Evolutionary conservation across 768 basidiomycete species (phyloP).

Genomic region (Chalciporus piperatus): DNA sequence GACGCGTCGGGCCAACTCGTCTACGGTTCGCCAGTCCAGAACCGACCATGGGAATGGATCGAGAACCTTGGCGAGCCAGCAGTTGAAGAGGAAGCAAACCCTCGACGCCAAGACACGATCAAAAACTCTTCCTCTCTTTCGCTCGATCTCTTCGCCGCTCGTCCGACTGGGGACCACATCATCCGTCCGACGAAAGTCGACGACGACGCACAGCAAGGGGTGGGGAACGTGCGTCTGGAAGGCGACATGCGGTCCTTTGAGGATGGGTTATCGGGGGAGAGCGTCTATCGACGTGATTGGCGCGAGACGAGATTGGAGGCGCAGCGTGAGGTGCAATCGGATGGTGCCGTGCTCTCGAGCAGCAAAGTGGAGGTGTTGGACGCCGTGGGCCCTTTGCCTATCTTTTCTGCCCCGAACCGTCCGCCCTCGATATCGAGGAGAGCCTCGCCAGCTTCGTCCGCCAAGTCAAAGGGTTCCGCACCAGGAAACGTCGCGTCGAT

Average conservation of each 20-base stretch:
- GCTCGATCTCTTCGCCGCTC: slow-evolving; percentile 67
- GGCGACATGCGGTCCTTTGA: slow-evolving; percentile 58
- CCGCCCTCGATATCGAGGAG: slow-evolving; percentile 33
- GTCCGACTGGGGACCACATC: slow-evolving; percentile 59
- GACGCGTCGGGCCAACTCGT: slow-evolving; percentile 52
- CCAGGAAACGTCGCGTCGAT: slow-evolving; percentile 26
- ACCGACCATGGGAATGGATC: slow-evolving; percentile 86
- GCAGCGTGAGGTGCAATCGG: slow-evolving; percentile 13
- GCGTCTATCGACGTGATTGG: slow-evolving; percentile 73
- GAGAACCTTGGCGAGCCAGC: slow-evolving; percentile 61
- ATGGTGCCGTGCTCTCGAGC: slow-evolving; percentile 3
- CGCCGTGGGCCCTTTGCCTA: slow-evolving; percentile 26
- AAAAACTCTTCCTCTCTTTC: slow-evolving; percentile 72
- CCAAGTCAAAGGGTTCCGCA: slow-evolving; percentile 37
- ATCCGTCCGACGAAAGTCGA: slow-evolving; percentile 20
- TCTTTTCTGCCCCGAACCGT: slow-evolving; percentile 19
- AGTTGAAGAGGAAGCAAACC: slow-evolving; percentile 42
- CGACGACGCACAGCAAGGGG: slow-evolving; percentile 4
- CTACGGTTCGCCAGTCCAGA: slow-evolving; percentile 53
- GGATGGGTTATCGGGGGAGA: slow-evolving; percentile 61
- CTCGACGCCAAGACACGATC: slow-evolving; percentile 43
- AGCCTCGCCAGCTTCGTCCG: slow-evolving; percentile 49
- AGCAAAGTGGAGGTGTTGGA: slow-evolving; percentile 29
- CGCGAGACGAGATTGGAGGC: slow-evolving; percentile 57
- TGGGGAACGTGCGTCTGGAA: slow-evolving; percentile 27